Evolutionary conservation across 2,329 filamentous ascomycete species (phyloP).

Genomic region (Aspergillus carbonarius): DNA sequence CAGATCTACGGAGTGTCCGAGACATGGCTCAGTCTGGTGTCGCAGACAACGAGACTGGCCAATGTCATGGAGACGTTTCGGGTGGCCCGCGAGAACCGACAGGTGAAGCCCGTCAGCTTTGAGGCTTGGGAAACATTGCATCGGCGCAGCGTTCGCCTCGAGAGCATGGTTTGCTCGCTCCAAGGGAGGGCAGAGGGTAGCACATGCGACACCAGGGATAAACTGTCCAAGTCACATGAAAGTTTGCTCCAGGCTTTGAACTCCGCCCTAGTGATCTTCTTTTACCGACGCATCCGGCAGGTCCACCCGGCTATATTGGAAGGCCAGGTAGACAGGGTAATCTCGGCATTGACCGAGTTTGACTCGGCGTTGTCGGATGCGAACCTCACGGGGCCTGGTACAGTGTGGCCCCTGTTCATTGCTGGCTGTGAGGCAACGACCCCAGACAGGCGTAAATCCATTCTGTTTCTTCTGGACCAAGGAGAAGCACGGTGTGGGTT

Average conservation of each 20-base stretch:
- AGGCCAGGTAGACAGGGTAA: constrained; percentile 38
- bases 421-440: constrained; percentile 42
- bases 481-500: constrained; percentile 26
- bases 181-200: constrained; percentile 22
- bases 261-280: constrained; percentile 43
- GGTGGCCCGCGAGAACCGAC: constrained; percentile 18
- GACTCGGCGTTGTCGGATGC: constrained; percentile 23
- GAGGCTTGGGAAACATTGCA: constrained; percentile 31
- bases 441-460: constrained; percentile 17
- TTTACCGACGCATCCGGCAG: constrained; percentile 43
- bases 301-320: constrained; percentile 42
- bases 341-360: constrained; percentile 32
- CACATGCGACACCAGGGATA: constrained; percentile 12
- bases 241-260: constrained; percentile 43
- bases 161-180: constrained; percentile 35
- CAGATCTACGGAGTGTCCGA: constrained; percentile 47
- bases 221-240: constrained; percentile 20
- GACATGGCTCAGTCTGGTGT: constrained; percentile 46
- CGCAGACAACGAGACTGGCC: constrained; percentile 45
- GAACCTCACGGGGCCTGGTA: constrained; percentile 24
- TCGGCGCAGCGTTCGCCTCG: constrained; percentile 27
- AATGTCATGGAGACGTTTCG: constrained; percentile 35
- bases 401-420: constrained; percentile 42
- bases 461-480: constrained; percentile 26
- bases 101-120: constrained; percentile 10